phyloP scores from a whole-genome alignment of 192 early-diverging fungal genomes.

The Spizellomyces punctatus region DNA sequence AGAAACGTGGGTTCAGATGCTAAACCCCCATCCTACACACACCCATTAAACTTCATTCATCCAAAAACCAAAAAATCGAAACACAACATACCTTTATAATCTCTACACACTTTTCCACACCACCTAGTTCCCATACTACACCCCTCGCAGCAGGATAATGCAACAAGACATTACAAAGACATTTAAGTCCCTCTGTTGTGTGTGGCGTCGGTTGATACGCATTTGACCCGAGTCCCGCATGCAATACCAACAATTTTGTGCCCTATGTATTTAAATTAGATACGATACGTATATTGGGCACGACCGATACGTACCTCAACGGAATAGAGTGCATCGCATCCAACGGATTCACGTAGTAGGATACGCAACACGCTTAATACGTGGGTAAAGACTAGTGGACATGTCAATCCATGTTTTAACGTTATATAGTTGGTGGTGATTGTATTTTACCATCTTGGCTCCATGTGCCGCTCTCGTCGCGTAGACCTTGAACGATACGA shows the following conservation, averaged over 20 bases:
- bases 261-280: background rate
- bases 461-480: too few relatives aligned
- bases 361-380: background rate
- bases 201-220: background rate
- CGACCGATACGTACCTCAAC: background rate
- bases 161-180: slow-evolving; percentile 67
- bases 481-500: too few relatives aligned
- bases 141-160: slow-evolving; percentile 50
- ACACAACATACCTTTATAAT: slow-evolving; percentile 47
- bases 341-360: background rate
- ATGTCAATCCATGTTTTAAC: too few relatives aligned
- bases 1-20: slow-evolving; percentile 61
- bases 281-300: background rate
- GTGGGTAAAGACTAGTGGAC: too few relatives aligned
- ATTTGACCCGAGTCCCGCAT: background rate
- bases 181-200: slow-evolving; percentile 61
- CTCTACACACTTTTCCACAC: slow-evolving; percentile 36
- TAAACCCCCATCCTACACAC: slow-evolving; percentile 35
- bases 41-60: background rate
- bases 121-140: slow-evolving; percentile 49
- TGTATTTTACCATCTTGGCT: too few relatives aligned
- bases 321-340: background rate
- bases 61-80: too few relatives aligned
- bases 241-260: background rate
- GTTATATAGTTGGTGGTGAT: too few relatives aligned